Evolutionary conservation across 805 yeast species (phyloP).

Genomic region (Dipodascus albidus): DNA sequence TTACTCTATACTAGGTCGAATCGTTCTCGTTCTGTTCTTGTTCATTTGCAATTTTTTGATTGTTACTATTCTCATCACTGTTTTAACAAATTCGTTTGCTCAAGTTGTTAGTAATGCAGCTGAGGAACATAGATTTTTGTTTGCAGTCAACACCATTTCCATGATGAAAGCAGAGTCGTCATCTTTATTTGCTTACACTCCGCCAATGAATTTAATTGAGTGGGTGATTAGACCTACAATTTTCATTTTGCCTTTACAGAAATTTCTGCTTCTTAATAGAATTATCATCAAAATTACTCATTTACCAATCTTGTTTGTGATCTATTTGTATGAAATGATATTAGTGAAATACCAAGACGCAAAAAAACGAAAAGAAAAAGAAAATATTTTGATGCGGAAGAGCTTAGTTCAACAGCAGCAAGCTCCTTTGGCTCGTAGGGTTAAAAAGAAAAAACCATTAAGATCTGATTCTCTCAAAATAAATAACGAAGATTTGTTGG

Average conservation of each 20-base stretch:
- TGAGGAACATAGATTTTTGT: conserved; percentile 29
- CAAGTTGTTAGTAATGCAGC: conserved; percentile 24
- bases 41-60: conserved; percentile 45
- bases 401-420: conserved; percentile 2
- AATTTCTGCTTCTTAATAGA: conserved; percentile 24
- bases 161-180: conserved; percentile 28
- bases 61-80: conserved; percentile 44
- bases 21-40: conserved; percentile 38
- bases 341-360: conserved; percentile 6
- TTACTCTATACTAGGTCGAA: conserved; percentile 36
- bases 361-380: conserved; percentile 3
- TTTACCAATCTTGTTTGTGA: conserved; percentile 25
- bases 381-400: conserved; percentile 7
- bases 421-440: not conserved
- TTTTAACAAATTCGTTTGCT: conserved; percentile 30
- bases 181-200: conserved; percentile 25
- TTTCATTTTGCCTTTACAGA: conserved; percentile 21
- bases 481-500: conserved; percentile 20
- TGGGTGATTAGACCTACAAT: conserved; percentile 23
- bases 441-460: not conserved
- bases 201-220: conserved; percentile 27
- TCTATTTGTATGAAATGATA: conserved; percentile 24
- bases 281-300: conserved; percentile 27
- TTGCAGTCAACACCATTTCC: conserved; percentile 28
- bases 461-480: conserved; percentile 10